Conservation (phyloP, 768 basidiomycete species). For the Collybiopsis confluens region DNA sequence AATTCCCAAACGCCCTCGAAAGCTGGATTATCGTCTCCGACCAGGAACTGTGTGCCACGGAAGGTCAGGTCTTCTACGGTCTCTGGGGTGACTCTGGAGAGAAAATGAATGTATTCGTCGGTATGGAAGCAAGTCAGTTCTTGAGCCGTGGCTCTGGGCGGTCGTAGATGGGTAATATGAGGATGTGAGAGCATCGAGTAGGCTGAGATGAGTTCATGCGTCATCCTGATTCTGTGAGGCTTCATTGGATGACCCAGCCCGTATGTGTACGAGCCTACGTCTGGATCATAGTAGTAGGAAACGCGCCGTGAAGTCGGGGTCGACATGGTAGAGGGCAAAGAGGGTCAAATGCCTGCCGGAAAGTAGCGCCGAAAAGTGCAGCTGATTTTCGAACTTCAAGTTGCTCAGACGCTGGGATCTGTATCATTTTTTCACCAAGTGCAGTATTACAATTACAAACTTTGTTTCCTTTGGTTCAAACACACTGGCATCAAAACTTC, state of each 20-base stretch:
- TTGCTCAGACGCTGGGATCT: too few relatives aligned
- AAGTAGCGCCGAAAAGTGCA: too few relatives aligned
- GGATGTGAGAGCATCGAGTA: slow-evolving; percentile 42
- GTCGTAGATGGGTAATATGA: slow-evolving; percentile 25
- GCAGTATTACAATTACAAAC: too few relatives aligned
- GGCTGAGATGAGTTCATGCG: slow-evolving; percentile 85
- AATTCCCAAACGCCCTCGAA: slow-evolving; percentile 98
- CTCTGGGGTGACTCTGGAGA: slow-evolving; percentile 86
- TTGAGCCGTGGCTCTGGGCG: slow-evolving; percentile 65
- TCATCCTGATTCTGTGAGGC: slow-evolving; percentile 90
- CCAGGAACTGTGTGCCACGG: slow-evolving; percentile 64
- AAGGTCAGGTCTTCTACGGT: slow-evolving; percentile 83
- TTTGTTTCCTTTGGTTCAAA: too few relatives aligned
- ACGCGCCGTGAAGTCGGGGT: slow-evolving; percentile 70
- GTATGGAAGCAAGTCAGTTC: slow-evolving; percentile 95
- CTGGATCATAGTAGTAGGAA: slow-evolving; percentile 63
- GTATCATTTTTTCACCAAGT: too few relatives aligned
- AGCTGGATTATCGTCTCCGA: slow-evolving; percentile 91
- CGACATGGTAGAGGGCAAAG: background rate
- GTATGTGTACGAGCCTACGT: slow-evolving; percentile 73
- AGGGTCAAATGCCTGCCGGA: background rate
- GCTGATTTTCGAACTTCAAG: too few relatives aligned
- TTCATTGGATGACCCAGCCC: slow-evolving; percentile 94
- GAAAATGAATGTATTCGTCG: slow-evolving; percentile 95
- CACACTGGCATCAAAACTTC: too few relatives aligned